Base-by-base conservation (phyloP, 2,329 filamentous ascomycete species). In the Aspergillus floridensis region DNA sequence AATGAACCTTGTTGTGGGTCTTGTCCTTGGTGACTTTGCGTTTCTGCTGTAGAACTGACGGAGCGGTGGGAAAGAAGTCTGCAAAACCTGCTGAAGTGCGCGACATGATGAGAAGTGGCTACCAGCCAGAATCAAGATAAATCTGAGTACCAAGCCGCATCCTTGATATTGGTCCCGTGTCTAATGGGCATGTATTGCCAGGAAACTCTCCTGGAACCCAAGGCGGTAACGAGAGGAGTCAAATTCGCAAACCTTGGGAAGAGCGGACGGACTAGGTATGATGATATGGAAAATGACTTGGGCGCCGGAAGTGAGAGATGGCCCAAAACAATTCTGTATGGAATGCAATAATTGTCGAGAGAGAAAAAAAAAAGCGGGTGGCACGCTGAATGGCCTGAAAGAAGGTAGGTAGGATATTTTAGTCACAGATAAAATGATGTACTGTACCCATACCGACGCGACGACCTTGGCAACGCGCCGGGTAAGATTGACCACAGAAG, bases 1-100 rank as follows among this genome's bases (percentile, higher is more conserved):
- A 50, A 56, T 67, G 69, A n/a, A 66, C 75, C 79, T 86, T 80
- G 56, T 83, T 81, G 75, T 82, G 87, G 72, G 86, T 84, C 73
- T 85, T 81, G 74, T 87, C 84, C 73, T 82, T 82, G 65, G 83
- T 82, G 56, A 72, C 68, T 67, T 76, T 76, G 64, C 77, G 78
- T 76, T 79, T 80, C 67, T 79, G 74, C 65, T 79, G 77, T 58
- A 83, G 76, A 65, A 86, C 86, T 69, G 86, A 85, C 68, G 90
- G 89, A 72, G 89, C 90, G 74, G 88, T 86, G 68, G 89, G 90
- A 78, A 92, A 93, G 84, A 92, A 95, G 80, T 92, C 87, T 79
- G 89, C 90, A 83, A 92, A 93, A 80, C 88, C 88, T 81, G 89
- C 88, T 77, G 84, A 83, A 75, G 88, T 86, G 82, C 90, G 91